These are phyloP conservation scores for Pythium vanterpoolii DNA, from an alignment of 352 stramenopile genomes.

Conservation along the genomic window DNA sequence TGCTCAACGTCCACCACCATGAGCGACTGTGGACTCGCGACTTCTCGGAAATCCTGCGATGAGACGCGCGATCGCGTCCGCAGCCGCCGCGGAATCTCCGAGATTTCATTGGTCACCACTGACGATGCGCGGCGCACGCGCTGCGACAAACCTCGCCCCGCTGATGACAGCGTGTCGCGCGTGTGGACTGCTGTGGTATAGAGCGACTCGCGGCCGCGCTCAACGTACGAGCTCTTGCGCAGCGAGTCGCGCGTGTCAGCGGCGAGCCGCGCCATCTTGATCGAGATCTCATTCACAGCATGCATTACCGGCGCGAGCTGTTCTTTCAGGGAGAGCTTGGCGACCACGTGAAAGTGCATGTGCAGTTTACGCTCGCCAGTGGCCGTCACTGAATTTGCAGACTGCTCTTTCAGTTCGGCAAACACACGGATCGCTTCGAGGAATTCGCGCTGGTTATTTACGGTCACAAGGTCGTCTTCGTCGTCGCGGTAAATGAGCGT, in stretches of 20 bases:
- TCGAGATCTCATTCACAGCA: slow-evolving; percentile 46
- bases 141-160: slow-evolving; percentile 41
- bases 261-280: slow-evolving; percentile 34
- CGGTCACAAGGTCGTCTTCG: slow-evolving; percentile 63
- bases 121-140: slow-evolving; percentile 41
- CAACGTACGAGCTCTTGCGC: slow-evolving; percentile 32
- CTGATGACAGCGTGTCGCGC: slow-evolving; percentile 36
- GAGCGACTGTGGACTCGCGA: slow-evolving; percentile 8
- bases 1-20: slow-evolving; percentile 12
- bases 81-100: slow-evolving; percentile 41
- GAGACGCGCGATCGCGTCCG: slow-evolving; percentile 28
- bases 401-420: slow-evolving; percentile 28
- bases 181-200: slow-evolving; percentile 46
- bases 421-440: slow-evolving; percentile 54
- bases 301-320: slow-evolving; percentile 49
- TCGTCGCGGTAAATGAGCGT: slow-evolving; percentile 69
- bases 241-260: slow-evolving; percentile 26
- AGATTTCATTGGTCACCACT: slow-evolving; percentile 34
- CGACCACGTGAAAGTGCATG: slow-evolving; percentile 60
- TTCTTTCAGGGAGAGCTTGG: slow-evolving; percentile 40
- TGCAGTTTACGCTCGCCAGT: not conserved
- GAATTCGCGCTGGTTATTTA: slow-evolving; percentile 50
- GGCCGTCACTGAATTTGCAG: slow-evolving; percentile 7
- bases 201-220: slow-evolving; percentile 53
- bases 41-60: slow-evolving; percentile 14